Evolutionary conservation across 805 yeast genomes (phyloP), one percentile per base, ranked within the genome.

Genomic region (Suhomyces tanzawaensis): DNA sequence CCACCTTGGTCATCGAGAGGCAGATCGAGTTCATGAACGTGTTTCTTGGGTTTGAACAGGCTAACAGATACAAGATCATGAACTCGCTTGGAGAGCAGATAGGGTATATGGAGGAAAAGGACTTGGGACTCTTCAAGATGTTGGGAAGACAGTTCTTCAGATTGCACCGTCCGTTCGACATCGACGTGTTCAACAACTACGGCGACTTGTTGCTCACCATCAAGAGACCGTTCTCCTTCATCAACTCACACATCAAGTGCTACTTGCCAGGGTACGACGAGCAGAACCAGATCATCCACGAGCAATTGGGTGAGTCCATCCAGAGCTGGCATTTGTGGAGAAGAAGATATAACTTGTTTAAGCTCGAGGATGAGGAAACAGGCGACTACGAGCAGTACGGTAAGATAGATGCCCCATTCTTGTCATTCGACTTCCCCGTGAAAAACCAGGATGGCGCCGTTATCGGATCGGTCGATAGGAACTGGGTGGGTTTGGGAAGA

Each of bases 291-390:
- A 48, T 62, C 8, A 63, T 69, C 40, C 60, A 62, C 27, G 77
- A 72, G 33, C 64, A 64, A 11, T 66, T 93, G 14, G 98, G 98
- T 1, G 97, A 91, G 57, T 76, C 87, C 19, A 79, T 85, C 4
- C 99, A 93, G 60, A 81, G 84, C 47, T 93, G 96, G 96, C 98
- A 93, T 65, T 68, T 83, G 29, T 90, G 96, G 96, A 75, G 98
- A 56, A 71, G 99, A 41, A 66, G 83, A 34, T 93, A 93, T 60
- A 87, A 90, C 53, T 66, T 93, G 49, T 93, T 86, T 56, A 68
- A 75, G 47, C 58, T 70, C 35, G 70, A 69, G 19, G 69, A 63
- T 17, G 50, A 51, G 23, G 44, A 46, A 15, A 56, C 67, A 4
- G 69, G 71, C 18, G 71, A 64, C 14, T 83, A 76, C 56, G 72